Base-by-base conservation (phyloP, 352 stramenopile genomes). In the Phytophthora cactorum region DNA sequence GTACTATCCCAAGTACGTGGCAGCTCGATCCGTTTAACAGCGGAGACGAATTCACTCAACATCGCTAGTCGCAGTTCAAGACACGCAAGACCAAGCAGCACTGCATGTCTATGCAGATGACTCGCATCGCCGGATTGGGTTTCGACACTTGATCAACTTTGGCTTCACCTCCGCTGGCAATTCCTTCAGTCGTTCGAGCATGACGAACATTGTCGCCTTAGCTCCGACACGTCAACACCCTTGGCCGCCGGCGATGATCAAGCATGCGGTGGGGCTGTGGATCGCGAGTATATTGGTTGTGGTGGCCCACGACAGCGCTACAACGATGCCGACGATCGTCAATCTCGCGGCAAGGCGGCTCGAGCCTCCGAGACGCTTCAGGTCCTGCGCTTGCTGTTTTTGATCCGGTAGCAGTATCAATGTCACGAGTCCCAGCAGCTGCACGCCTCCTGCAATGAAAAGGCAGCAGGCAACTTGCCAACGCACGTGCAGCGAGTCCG, bases 271-370 rank as follows among this genome's bases (percentile, higher is more conserved):
- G 43, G 79, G 84, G 62, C 63, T 82, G 39, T 88, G 73, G 52
- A 91, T 90, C 22, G 80, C 76, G 11, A 91, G 72, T 41, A 89
- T 57, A 60, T 89, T 90, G 63, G 86, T 66, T 11, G 68, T 78
- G 46, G 82, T 88, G 31, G 80, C 70, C 77, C 81, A 92, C 8
- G 53, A 59, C 34, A 90, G 57, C 8, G 78, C 78, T 14, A 58
- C 43, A n/a, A 77, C 45, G 12, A 88, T 77, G 9, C 74, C 61
- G 4, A 72, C 41, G 25, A 91, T 65, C 29, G 78, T 68, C 22
- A 86, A 22, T 17, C 52, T 50, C 7, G 79, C 81, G 14, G 79
- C 78, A 12, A 84, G 9, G 3, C 68, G 65, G 49, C 81, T 90
- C 7, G 79, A 86, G 6, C 65, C 63, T 38, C 83, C 81, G 32